phyloP scores from a whole-genome alignment of 495 filamentous ascomycete genomes.

The Penicillium maclennaniae region DNA sequence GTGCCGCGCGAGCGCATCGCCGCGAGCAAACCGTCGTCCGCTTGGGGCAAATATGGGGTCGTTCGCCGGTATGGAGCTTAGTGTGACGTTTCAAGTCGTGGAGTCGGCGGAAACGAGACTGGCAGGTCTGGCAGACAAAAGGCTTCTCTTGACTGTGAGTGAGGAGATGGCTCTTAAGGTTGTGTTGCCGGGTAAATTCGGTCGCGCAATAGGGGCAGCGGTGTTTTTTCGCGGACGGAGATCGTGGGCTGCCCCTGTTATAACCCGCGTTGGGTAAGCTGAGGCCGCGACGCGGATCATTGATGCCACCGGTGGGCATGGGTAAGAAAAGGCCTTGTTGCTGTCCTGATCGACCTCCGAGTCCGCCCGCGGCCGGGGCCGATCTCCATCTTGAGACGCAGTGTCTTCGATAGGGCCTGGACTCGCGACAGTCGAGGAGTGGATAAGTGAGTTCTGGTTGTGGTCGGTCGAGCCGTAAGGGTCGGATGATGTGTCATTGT shows the following conservation, averaged over 20 bases:
- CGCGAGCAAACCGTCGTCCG: conserved; percentile 88
- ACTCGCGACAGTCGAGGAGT: conserved; percentile 44
- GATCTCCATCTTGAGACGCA: conserved; percentile 41
- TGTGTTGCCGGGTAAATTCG: conserved; percentile 96
- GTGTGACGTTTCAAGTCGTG: conserved; percentile 96
- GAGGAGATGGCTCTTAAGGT: conserved; percentile 96
- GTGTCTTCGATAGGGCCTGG: conserved; percentile 47
- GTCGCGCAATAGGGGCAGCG: conserved; percentile 95
- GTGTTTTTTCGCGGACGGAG: conserved; percentile 84
- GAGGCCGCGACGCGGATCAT: conserved; percentile 59
- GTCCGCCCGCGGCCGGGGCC: conserved; percentile 33
- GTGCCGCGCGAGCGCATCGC: conserved; percentile 90
- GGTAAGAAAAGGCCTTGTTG: conserved; percentile 53
- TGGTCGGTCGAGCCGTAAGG: conserved; percentile 33
- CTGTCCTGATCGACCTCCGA: conserved; percentile 42
- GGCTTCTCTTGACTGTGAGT: conserved; percentile 99
- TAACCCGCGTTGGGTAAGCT: conserved; percentile 71
- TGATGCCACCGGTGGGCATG: conserved; percentile 42
- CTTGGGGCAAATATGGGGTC: conserved; percentile 92
- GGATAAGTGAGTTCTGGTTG: conserved; percentile 31
- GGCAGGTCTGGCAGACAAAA: conserved; percentile 83
- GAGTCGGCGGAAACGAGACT: conserved; percentile 83
- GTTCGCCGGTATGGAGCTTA: conserved; percentile 94
- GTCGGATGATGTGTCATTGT: conserved; percentile 26
- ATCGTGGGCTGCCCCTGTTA: conserved; percentile 56